Conservation (phyloP, 345 rosid species). For the Tarenaya hassleriana region DNA sequence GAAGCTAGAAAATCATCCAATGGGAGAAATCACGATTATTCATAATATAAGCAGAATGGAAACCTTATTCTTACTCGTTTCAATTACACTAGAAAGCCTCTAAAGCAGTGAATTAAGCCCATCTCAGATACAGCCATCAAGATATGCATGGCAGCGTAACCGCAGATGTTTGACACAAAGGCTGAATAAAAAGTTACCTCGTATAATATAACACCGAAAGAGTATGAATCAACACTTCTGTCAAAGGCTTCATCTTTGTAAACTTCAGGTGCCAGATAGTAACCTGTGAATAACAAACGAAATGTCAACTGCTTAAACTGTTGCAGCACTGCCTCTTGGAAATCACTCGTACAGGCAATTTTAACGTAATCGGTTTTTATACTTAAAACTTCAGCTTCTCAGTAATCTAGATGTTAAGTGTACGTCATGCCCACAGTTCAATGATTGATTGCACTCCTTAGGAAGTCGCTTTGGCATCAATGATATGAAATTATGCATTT, state of each 20-base stretch:
- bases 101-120: slow-evolving; percentile 2
- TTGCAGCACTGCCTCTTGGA: not conserved
- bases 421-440: slow-evolving; percentile 8
- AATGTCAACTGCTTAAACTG: not conserved
- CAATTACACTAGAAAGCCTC: not conserved
- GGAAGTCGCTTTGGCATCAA: no score
- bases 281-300: slow-evolving; percentile 33
- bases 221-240: slow-evolving; percentile 70
- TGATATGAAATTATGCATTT: slow-evolving; percentile 13
- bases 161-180: not conserved
- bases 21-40: not conserved
- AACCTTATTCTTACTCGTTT: not conserved
- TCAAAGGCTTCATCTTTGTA: slow-evolving; percentile 63
- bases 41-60: slow-evolving; percentile 10
- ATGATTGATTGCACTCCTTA: not conserved
- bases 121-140: slow-evolving; percentile 12
- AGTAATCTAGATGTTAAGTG: slow-evolving; percentile 10
- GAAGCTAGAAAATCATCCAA: not conserved
- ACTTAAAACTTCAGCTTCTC: slow-evolving; percentile 7
- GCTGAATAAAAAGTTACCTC: slow-evolving; percentile 46
- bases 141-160: slow-evolving; percentile 7
- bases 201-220: slow-evolving; percentile 69
- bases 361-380: slow-evolving; percentile 5
- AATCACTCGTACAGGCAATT: not conserved
- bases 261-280: slow-evolving; percentile 82